Percentiles rank a stretch among this genome's conserved stretches.
phyloP scores from a whole-genome alignment of 2,329 filamentous ascomycete genomes.

The Paramyrothecium roridum region DNA sequence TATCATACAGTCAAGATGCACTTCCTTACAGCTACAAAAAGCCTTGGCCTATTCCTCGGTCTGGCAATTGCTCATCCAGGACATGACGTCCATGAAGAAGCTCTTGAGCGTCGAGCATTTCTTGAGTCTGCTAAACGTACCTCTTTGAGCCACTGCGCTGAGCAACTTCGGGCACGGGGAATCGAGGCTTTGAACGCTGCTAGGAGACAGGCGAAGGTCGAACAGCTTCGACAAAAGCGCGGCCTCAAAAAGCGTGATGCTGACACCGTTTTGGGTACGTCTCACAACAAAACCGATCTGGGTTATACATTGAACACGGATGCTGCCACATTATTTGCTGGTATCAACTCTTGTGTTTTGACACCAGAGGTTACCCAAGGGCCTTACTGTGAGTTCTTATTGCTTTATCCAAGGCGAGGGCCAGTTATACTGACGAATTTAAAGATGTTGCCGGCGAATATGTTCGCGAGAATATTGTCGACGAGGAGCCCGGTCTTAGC shows the following conservation, averaged over 20 bases:
- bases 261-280: constrained; percentile 26
- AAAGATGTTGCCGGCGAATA: constrained; percentile 27
- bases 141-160: too few species aligned
- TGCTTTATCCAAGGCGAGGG: neutral
- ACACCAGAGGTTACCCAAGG: constrained; percentile 49
- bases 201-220: too few species aligned
- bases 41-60: too few species aligned
- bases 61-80: too few species aligned
- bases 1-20: too few species aligned
- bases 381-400: constrained; percentile 32
- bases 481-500: constrained; percentile 35
- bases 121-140: too few species aligned
- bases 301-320: constrained; percentile 26
- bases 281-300: constrained; percentile 32
- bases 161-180: too few species aligned
- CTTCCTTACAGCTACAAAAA: too few species aligned
- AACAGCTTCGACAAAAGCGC: too few species aligned
- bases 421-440: neutral
- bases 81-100: too few species aligned
- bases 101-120: too few species aligned
- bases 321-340: constrained; percentile 31
- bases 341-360: constrained; percentile 41
- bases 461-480: constrained; percentile 32
- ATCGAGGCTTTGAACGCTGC: too few species aligned
- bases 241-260: constrained; percentile 25